These are phyloP conservation scores for Phaeolepiota aurea DNA, from an alignment of 768 basidiomycete genomes.

Conservation along the genomic window DNA sequence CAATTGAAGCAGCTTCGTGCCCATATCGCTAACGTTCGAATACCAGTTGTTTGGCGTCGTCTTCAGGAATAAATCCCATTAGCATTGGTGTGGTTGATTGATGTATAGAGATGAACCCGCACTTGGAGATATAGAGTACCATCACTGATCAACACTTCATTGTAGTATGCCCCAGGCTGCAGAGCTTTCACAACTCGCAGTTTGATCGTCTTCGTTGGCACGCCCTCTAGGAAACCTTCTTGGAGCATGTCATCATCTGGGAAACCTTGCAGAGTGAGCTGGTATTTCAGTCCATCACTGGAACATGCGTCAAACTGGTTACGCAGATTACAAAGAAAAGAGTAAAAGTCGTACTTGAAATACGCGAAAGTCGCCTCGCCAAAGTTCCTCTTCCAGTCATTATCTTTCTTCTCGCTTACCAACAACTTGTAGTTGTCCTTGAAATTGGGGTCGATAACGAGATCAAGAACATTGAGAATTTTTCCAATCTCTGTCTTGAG, in stretches of 20 bases:
- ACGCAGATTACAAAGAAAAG: neutral
- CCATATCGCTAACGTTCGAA: too few relatives aligned
- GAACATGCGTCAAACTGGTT: neutral
- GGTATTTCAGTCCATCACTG: constrained; percentile 21
- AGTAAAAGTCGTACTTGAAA: constrained; percentile 20
- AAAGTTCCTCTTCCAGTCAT: constrained; percentile 17
- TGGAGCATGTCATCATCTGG: constrained; percentile 29
- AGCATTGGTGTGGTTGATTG: too few relatives aligned
- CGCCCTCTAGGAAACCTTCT: constrained; percentile 27
- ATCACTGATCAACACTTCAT: constrained; percentile 25
- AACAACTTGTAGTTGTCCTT: constrained; percentile 21
- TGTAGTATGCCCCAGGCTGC: constrained; percentile 15
- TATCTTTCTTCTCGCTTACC: constrained; percentile 16
- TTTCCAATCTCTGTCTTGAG: constrained; percentile 18
- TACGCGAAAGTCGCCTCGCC: constrained; percentile 14
- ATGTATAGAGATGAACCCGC: too few relatives aligned
- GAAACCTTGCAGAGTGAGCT: constrained; percentile 25
- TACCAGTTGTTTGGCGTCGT: too few relatives aligned
- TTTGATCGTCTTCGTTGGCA: constrained; percentile 27
- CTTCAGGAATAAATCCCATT: too few relatives aligned
- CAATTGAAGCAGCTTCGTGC: too few relatives aligned
- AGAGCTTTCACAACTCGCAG: constrained; percentile 26
- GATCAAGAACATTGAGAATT: constrained; percentile 18
- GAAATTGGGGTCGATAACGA: constrained; percentile 29
- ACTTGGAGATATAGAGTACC: constrained; percentile 29